These are phyloP conservation scores for Oldenlandia corymbosa DNA, from an alignment of 257 asterid genomes.

Conservation along the genomic window DNA sequence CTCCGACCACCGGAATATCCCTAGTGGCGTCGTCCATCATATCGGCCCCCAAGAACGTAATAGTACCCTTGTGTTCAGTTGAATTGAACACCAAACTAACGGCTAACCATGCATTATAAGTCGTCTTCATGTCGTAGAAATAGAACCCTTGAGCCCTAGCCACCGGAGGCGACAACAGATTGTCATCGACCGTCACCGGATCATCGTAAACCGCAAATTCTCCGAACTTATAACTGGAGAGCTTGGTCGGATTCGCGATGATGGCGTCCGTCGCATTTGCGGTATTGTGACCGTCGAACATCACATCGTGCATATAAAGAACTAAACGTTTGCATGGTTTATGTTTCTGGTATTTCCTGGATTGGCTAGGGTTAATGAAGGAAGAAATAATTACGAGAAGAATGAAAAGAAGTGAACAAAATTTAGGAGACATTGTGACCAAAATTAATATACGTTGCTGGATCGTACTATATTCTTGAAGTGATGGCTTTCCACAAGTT, in stretches of 20 bases:
- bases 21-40: constrained; percentile 36
- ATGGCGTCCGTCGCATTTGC: constrained; percentile 48
- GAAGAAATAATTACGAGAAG: constrained; percentile 10
- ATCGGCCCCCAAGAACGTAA: constrained; percentile 57
- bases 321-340: constrained; percentile 49
- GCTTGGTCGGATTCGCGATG: constrained; percentile 25
- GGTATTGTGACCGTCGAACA: constrained; percentile 48
- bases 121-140: constrained; percentile 43
- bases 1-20: constrained; percentile 55
- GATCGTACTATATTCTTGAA: too few species aligned
- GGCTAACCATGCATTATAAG: constrained; percentile 55
- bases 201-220: constrained; percentile 50
- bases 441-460: too few species aligned
- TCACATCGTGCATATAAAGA: constrained; percentile 52
- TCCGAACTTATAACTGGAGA: constrained; percentile 25
- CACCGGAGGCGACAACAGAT: constrained; percentile 33
- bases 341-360: constrained; percentile 19
- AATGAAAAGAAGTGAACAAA: not conserved
- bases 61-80: constrained; percentile 39
- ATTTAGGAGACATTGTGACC: not conserved
- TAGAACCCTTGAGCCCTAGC: constrained; percentile 65
- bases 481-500: too few species aligned
- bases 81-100: constrained; percentile 51
- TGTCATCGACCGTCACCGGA: constrained; percentile 42
- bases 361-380: not conserved